Conservation (phyloP, 192 early-diverging fungal genomes). For the Diversispora eburnea region DNA sequence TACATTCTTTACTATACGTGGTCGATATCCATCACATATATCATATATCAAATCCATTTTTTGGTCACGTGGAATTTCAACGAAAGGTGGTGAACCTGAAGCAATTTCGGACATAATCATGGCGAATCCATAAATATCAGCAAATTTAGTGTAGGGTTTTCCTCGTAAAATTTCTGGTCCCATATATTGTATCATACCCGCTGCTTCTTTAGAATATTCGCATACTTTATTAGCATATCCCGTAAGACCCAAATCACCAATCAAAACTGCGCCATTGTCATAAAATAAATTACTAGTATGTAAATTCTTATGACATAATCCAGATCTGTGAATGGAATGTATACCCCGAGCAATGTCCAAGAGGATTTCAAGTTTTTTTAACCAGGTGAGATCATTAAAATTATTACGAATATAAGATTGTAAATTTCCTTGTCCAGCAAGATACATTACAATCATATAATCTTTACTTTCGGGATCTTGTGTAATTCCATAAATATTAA, state of each 20-base stretch:
- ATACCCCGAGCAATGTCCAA: neutral
- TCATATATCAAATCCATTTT: neutral
- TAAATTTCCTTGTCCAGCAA: conserved; percentile 8
- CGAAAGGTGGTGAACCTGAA: neutral
- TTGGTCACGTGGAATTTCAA: neutral
- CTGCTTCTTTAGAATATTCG: neutral
- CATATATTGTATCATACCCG: conserved; percentile 6
- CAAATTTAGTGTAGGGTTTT: neutral
- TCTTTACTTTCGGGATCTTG: conserved; percentile 19
- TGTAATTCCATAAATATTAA: conserved; percentile 13
- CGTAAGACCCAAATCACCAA: conserved; percentile 6
- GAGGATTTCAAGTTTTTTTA: conserved; percentile 11
- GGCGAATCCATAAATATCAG: conserved; percentile 16
- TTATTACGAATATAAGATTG: neutral
- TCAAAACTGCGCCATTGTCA: neutral
- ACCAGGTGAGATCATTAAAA: neutral
- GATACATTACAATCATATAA: conserved; percentile 18
- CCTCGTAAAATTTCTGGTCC: conserved; percentile 6
- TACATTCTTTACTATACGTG: too few relatives aligned
- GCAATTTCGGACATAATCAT: conserved; percentile 16
- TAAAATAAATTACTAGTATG: conserved; percentile 14
- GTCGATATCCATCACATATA: conserved; percentile 13
- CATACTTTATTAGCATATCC: neutral
- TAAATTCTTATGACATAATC: conserved; percentile 12
- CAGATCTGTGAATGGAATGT: neutral